Evolutionary conservation across 169 alveolate species (phyloP), one percentile per base, ranked within the genome.

Genomic region (Cryptosporidium bovis): DNA sequence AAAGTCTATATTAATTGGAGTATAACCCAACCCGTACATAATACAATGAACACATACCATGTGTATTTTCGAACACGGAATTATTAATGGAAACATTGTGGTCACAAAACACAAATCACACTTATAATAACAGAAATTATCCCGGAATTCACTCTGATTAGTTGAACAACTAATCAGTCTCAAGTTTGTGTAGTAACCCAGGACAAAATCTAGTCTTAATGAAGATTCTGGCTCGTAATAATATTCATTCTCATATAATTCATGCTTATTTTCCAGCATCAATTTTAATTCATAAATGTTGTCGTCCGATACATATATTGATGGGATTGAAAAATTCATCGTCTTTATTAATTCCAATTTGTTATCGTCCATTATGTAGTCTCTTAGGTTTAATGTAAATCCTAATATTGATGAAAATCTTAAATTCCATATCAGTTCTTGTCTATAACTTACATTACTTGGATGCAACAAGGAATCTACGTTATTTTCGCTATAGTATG

Each of bases 401-500:
- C 87, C 87, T 40, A 77, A 71, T 44, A 77, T 44, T 1, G 87
- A 60, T n/a, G 87, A 65, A 46, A 77, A 77, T 60, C 87, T 56
- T 15, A 77, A 60, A 60, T 77, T 77, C 87, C 87, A 77, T 15
- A 77, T 60, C 15, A 77, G 62, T 27, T 77, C 87, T 34, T 77
- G 87, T 40, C 87, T 65, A 48, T 77, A 77, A 40, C 34, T 44
- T 40, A 44, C 12, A 60, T 77, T 77, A 48, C n/a, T 10, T 55
- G 87, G 69, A 62, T 77, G 87, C 44, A 77, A 77, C 31, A 77
- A 60, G 20, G 87, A 77, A n/a, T 77, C 87, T 18, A 77, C 46
- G 46, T 77, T 77, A 15, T 77, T 71, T 10, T 36, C 64, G 24
- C 64, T 77, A 24, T 56, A 77, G 29, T 60, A 77, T 24, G 87